A percentile compares a stretch with the other conserved stretches of the same genome.
Conservation (phyloP, 805 yeast species). For the Cyberlindnera mrakii region DNA sequence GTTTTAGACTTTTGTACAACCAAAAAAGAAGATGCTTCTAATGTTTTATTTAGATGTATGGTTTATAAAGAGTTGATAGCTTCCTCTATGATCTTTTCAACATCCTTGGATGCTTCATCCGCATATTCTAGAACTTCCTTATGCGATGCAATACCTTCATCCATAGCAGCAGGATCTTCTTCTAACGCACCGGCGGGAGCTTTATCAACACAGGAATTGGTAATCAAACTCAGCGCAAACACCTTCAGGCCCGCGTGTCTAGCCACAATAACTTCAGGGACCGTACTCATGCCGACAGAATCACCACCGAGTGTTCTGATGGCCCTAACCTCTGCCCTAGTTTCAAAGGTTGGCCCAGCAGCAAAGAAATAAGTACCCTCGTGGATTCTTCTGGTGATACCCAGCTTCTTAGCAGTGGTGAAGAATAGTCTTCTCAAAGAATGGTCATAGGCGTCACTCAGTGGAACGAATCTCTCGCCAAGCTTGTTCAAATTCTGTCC, state of each 20-base stretch:
- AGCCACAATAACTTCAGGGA: constrained; percentile 91
- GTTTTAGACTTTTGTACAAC: neutral
- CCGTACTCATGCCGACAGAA: constrained; percentile 97
- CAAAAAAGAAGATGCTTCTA: neutral
- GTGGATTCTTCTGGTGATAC: constrained; percentile 52
- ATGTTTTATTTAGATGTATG: neutral
- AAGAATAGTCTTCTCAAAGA: constrained; percentile 60
- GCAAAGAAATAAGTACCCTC: constrained; percentile 86
- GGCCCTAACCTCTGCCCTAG: constrained; percentile 85
- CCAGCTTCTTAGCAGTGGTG: constrained; percentile 43
- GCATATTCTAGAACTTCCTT: constrained; percentile 89
- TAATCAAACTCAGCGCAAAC: constrained; percentile 78
- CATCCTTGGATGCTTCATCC: constrained; percentile 72
- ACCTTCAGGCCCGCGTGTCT: constrained; percentile 82
- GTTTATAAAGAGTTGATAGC: constrained; percentile 38
- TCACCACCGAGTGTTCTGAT: constrained; percentile 75
- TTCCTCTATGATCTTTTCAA: constrained; percentile 60
- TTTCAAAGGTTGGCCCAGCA: constrained; percentile 92
- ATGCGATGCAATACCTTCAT: constrained; percentile 81
- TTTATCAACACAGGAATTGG: constrained; percentile 72
- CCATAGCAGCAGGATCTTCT: constrained; percentile 44
- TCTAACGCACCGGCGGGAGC: constrained; percentile 64
- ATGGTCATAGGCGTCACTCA: constrained; percentile 85
- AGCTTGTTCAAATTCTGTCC: constrained; percentile 77
- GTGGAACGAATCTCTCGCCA: constrained; percentile 85